phyloP scores from a whole-genome alignment of 2,329 filamentous ascomycete genomes.

The Thelonectria discophora region DNA sequence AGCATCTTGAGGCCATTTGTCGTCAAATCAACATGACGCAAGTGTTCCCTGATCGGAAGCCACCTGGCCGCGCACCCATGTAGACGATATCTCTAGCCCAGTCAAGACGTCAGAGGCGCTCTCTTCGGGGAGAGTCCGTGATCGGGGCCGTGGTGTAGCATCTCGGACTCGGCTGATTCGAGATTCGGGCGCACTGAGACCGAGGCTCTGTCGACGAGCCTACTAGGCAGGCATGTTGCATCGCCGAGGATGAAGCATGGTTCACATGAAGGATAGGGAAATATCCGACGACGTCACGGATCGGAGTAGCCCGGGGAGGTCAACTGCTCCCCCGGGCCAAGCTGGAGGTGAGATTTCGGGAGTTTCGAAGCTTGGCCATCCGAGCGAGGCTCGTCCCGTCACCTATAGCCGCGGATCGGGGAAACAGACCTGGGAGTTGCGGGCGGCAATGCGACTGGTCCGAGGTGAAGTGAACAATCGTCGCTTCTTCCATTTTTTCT shows the following conservation, averaged over 20 bases:
- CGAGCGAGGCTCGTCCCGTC: conserved; percentile 13
- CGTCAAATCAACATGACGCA: background rate
- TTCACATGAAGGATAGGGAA: conserved; percentile 13
- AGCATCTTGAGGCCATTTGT: background rate
- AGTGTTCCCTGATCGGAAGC: background rate
- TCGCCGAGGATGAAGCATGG: conserved; percentile 33
- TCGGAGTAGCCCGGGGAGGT: conserved; percentile 26
- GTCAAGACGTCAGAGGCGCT: conserved; percentile 7
- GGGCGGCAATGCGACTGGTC: conserved; percentile 18
- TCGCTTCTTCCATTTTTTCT: background rate
- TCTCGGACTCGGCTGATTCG: conserved; percentile 28
- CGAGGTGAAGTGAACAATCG: conserved; percentile 26
- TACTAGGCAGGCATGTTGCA: background rate
- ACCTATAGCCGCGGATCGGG: conserved; percentile 37
- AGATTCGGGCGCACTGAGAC: conserved; percentile 28
- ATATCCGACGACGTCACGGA: conserved; percentile 31
- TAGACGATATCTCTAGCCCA: background rate
- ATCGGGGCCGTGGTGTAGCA: conserved; percentile 14
- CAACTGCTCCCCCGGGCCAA: background rate
- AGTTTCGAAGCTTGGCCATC: conserved; percentile 6
- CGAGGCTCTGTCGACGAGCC: conserved; percentile 34
- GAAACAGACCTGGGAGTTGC: conserved; percentile 14
- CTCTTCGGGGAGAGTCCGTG: conserved; percentile 13
- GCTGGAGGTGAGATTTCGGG: conserved; percentile 27
- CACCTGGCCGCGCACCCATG: conserved; percentile 2